A percentile compares a stretch with the other conserved stretches of the same genome.
These are phyloP conservation scores for Globisporangium solare DNA, from an alignment of 352 stramenopile genomes.

Conservation along the genomic window DNA sequence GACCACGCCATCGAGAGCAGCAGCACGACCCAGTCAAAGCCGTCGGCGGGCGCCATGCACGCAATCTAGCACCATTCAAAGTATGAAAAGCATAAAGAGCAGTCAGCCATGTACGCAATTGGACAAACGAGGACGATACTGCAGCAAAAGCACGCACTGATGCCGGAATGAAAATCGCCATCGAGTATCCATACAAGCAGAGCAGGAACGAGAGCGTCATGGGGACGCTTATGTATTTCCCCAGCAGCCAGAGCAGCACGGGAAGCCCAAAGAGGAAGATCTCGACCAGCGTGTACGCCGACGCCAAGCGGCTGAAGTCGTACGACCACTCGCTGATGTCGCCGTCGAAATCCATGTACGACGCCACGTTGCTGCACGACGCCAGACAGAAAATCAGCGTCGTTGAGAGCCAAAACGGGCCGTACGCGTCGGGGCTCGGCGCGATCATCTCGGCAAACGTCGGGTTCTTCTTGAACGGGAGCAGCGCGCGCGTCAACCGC, in stretches of 20 bases:
- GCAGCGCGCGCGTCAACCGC: constrained; percentile 58
- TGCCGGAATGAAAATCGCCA: constrained; percentile 76
- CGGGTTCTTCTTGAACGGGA: constrained; percentile 85
- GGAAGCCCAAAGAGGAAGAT: constrained; percentile 72
- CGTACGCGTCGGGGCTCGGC: constrained; percentile 67
- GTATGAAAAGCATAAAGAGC: background rate
- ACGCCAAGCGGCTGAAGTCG: constrained; percentile 77
- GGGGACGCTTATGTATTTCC: constrained; percentile 74
- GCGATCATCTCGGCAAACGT: constrained; percentile 71
- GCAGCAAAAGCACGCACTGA: constrained; percentile 32
- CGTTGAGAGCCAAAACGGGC: constrained; percentile 78
- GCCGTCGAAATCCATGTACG: constrained; percentile 69
- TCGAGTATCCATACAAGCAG: constrained; percentile 84
- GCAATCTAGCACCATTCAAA: constrained; percentile 40
- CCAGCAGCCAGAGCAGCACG: constrained; percentile 69
- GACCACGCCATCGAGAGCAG: constrained; percentile 83
- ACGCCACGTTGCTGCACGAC: constrained; percentile 81
- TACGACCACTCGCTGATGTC: constrained; percentile 68
- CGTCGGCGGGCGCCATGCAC: constrained; percentile 67
- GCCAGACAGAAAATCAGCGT: constrained; percentile 86
- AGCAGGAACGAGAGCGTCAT: constrained; percentile 79
- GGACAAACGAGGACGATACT: background rate
- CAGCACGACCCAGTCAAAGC: constrained; percentile 77
- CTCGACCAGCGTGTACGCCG: constrained; percentile 73
- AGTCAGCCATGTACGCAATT: background rate